Base-by-base conservation (phyloP, 2,329 filamentous ascomycete species). In the Xylariaceae sp. region DNA sequence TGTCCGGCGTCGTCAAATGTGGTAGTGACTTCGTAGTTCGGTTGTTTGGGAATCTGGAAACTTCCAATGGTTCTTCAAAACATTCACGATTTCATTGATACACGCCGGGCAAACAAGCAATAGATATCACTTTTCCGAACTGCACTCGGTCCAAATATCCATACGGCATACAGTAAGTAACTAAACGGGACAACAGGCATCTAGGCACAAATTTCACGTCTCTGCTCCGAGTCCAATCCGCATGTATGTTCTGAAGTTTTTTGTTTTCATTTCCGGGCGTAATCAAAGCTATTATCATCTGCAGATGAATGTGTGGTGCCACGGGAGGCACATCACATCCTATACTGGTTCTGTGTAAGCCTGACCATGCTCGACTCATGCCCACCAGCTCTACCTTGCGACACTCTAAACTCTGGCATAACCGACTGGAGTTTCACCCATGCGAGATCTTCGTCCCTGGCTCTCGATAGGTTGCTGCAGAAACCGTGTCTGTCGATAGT, bases 251-350 rank as follows among this genome's bases (percentile, higher is more conserved):
- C 55, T 61, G 58, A 61, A 63, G 45, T 65, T 61, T 67, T 68
- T 64, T 55, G 53, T 64, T 67, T 68, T 65, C 64, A 65, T 70
- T 68, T 66, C 56, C 63, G 64, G 61, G 64, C 41, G 59, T 58
- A 62, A 65, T 64, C 52, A 58, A 61, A 65, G 64, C 63, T 62
- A 62, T 63, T 30, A 66, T 62, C 59, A 65, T 64, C 60, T 61
- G 61, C 60, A 57, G 59, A 63, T 60, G 58, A 56, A 64, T 53
- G 60, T 53, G 62, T 51, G 53, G 10, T 52, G 64, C 51, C 23
- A 48, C n/a, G 52, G 47, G 48, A 60, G 44, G 62, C 56, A 58
- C 56, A 52, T 58, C 57, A 47, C 57, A 58, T 58, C 55, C 47
- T 56, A 59, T 56, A 55, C 56, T 60, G 53, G 57, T 59, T 56